Conservation (phyloP, 1,139 yeast genomes). For the Meyerozyma sp. region DNA sequence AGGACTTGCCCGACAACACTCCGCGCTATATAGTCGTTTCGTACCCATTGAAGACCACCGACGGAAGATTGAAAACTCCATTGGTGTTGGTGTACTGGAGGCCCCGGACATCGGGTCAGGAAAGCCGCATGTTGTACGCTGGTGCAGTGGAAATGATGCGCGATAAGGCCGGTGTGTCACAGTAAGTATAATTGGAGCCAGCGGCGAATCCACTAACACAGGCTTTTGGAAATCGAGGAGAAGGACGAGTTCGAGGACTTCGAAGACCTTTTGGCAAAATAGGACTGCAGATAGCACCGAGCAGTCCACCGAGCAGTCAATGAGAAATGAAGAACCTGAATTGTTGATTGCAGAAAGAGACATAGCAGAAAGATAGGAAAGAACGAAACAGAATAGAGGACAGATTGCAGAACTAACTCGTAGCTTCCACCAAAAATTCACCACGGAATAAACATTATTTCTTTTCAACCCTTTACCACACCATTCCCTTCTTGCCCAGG, state of each 20-base stretch:
- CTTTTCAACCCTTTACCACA: no score
- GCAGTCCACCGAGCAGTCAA: no score
- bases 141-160: constrained; percentile 81
- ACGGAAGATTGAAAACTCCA: constrained; percentile 72
- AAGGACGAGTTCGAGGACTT: constrained; percentile 59
- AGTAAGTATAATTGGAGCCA: constrained; percentile 30
- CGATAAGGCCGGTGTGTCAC: constrained; percentile 70
- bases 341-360: no score
- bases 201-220: constrained; percentile 20
- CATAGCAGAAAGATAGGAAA: no score
- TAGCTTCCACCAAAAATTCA: no score
- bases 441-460: no score
- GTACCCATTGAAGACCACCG: constrained; percentile 64
- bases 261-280: constrained; percentile 14
- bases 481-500: no score
- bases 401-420: no score
- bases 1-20: constrained; percentile 74
- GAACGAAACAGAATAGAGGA: no score
- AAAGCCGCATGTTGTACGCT: constrained; percentile 79
- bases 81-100: constrained; percentile 78
- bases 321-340: no score
- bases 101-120: constrained; percentile 79
- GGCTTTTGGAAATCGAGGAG: constrained; percentile 50
- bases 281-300: neutral
- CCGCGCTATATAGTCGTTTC: constrained; percentile 76